phyloP scores from a whole-genome alignment of 2,329 filamentous ascomycete genomes.

The Catunica adiposa region DNA sequence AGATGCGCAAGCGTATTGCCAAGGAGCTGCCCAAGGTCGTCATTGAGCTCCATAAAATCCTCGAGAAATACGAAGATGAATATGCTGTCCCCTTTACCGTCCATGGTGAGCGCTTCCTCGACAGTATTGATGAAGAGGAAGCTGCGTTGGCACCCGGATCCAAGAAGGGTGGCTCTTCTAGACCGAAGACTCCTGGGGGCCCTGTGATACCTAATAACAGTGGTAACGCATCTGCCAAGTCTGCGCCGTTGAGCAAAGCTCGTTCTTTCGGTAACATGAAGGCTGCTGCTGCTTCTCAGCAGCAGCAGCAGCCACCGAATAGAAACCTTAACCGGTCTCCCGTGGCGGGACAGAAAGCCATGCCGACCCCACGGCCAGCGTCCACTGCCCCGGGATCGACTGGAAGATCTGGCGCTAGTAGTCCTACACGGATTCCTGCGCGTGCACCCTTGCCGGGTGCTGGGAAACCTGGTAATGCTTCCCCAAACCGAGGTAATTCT shows the following conservation, averaged over 20 bases:
- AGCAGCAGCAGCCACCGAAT: slow-evolving; percentile 19
- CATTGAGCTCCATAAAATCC: slow-evolving; percentile 60
- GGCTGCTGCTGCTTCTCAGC: slow-evolving; percentile 1
- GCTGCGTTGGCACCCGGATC: slow-evolving; percentile 16
- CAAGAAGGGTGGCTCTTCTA: slow-evolving; percentile 28
- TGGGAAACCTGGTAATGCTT: slow-evolving; percentile 54
- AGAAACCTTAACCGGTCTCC: slow-evolving; percentile 38
- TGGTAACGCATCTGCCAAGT: slow-evolving; percentile 28
- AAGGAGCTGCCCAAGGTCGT: slow-evolving; percentile 92
- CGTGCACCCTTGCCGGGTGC: slow-evolving; percentile 54
- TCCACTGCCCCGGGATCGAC: slow-evolving; percentile 15
- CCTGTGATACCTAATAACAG: slow-evolving; percentile 58
- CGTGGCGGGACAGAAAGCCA: slow-evolving; percentile 21
- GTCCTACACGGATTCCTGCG: slow-evolving; percentile 53
- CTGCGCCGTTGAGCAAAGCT: slow-evolving; percentile 18
- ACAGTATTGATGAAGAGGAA: slow-evolving; percentile 55
- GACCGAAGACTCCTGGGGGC: slow-evolving; percentile 25
- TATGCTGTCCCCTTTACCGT: slow-evolving; percentile 88
- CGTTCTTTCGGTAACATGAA: slow-evolving; percentile 16
- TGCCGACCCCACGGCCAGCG: slow-evolving; percentile 18
- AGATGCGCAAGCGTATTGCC: slow-evolving; percentile 92
- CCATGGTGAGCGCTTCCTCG: slow-evolving; percentile 79
- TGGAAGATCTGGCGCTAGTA: slow-evolving; percentile 21
- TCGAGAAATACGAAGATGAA: slow-evolving; percentile 83
- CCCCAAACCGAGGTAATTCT: slow-evolving; percentile 51